Evolutionary conservation across 495 filamentous ascomycete species (phyloP).

Genomic region (Aspergillus ostianus): DNA sequence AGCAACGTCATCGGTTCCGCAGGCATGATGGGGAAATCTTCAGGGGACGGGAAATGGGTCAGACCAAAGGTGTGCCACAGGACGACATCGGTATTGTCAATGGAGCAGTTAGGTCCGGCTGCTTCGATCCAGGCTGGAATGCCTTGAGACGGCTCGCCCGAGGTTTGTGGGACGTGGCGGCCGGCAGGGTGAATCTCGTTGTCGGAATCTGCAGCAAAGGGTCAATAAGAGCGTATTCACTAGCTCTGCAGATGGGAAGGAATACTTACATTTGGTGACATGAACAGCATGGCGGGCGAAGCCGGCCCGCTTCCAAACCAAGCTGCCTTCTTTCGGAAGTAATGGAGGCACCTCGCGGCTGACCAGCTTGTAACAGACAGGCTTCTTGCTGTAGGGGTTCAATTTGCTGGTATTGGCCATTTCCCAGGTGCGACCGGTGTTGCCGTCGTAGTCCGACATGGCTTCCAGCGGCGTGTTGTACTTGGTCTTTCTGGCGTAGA

Average conservation of each 20-base stretch:
- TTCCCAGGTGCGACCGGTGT: constrained; percentile 83
- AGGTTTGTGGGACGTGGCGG: constrained; percentile 91
- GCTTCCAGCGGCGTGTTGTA: constrained; percentile 70
- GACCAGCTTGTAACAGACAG: constrained; percentile 87
- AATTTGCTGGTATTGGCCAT: constrained; percentile 82
- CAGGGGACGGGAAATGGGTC: constrained; percentile 87
- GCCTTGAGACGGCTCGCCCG: constrained; percentile 75
- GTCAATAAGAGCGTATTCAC: background rate
- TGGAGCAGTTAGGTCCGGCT: constrained; percentile 62
- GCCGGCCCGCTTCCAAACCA: constrained; percentile 92
- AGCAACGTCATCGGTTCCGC: constrained; percentile 85
- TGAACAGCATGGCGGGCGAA: constrained; percentile 91
- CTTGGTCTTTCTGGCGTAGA: constrained; percentile 85
- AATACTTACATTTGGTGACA: constrained; percentile 78
- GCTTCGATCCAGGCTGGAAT: constrained; percentile 76
- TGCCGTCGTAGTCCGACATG: constrained; percentile 78
- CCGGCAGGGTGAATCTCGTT: constrained; percentile 90
- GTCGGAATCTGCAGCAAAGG: constrained; percentile 59
- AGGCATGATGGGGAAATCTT: constrained; percentile 96
- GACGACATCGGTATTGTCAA: constrained; percentile 85
- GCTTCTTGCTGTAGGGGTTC: constrained; percentile 83
- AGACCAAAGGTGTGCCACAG: constrained; percentile 97
- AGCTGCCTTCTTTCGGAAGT: constrained; percentile 76
- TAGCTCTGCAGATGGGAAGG: background rate
- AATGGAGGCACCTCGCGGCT: constrained; percentile 77